Evolutionary conservation across 2,329 filamentous ascomycete species (phyloP), one percentile per base, ranked within the genome.

Genomic region (Sporothrix brasiliensis): DNA sequence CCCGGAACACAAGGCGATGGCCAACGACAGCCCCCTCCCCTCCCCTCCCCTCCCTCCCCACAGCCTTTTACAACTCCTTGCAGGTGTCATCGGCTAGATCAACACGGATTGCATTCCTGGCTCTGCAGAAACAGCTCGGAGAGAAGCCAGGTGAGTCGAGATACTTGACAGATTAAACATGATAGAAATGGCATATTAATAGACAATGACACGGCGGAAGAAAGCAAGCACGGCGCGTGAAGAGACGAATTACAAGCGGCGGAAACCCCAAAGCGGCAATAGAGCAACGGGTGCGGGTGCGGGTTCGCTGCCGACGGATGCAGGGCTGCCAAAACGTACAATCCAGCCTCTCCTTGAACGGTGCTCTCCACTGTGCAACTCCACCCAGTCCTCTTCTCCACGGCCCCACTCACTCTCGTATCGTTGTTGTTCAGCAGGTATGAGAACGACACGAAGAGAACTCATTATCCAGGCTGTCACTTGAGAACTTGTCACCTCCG

Each of bases 271-370:
- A 27, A 30, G 34, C 30, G 3, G 54, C 14, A 44, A 9, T 16
- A 44, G 41, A 11, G 11, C 41, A 44, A 9, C 21, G 41, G 41
- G 6, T 44, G 41, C 41, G 41, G 41, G 6, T 44, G 13, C 41
- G 19, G 34, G 34, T 34, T 34, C 34, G 34, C 9, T 34, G 34
- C n/a, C 50, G 24, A 53, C 27, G 41, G 60, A 63, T 49, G 60
- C 60, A 63, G 60, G 60, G 60, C 60, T 49, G 60, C 16, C 13
- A 44, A 19, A 63, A 63, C 24, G 50, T 21, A 7, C 39, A n/a
- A 21, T 47, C 58, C 58, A 63, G 44, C 19, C 54, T 58, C 54
- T 58, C 54, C 54, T 58, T 16, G 54, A 58, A 58, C 30, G 54
- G 54, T 10, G 9, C 7, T 27, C n/a, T 63, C 58, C 58, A 47